Evolutionary conservation across 1,284 basidiomycete species (phyloP).

Genomic region (Boletus sp.): DNA sequence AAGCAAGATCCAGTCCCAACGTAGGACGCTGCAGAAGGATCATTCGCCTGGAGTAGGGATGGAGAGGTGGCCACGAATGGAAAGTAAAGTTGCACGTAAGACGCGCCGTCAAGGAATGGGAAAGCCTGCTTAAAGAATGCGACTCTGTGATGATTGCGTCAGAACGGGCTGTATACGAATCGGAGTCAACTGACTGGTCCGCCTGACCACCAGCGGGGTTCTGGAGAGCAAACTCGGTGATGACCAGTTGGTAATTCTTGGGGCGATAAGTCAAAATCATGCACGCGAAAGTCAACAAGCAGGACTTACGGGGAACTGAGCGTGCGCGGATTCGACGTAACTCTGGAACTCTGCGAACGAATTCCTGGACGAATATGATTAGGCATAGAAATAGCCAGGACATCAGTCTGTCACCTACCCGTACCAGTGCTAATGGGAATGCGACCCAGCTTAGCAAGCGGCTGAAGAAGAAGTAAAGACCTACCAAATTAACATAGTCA

Average conservation of each 20-base stretch:
- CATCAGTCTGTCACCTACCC: slow-evolving; percentile 18
- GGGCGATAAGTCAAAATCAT: slow-evolving; percentile 6
- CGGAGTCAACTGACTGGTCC: slow-evolving; percentile 27
- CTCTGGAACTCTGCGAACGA: slow-evolving; percentile 30
- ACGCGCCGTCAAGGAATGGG: slow-evolving; percentile 28
- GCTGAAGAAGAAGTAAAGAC: background rate
- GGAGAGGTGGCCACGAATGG: slow-evolving; percentile 34
- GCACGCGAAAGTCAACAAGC: background rate
- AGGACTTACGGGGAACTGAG: slow-evolving; percentile 28
- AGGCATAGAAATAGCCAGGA: background rate
- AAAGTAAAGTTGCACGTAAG: slow-evolving; percentile 35
- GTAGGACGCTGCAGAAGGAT: slow-evolving; percentile 6
- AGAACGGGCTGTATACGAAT: background rate
- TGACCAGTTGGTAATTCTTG: slow-evolving; percentile 22
- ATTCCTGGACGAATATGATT: slow-evolving; percentile 9
- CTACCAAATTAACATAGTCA: slow-evolving; percentile 34
- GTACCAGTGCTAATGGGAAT: slow-evolving; percentile 32
- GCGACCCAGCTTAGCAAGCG: background rate
- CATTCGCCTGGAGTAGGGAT: slow-evolving; percentile 19
- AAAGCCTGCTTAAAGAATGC: slow-evolving; percentile 34
- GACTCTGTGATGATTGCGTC: slow-evolving; percentile 18
- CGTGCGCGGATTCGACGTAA: slow-evolving; percentile 27
- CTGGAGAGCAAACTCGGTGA: slow-evolving; percentile 33
- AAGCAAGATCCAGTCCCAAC: slow-evolving; percentile 31
- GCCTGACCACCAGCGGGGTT: slow-evolving; percentile 33